phyloP scores from a whole-genome alignment of 2,329 filamentous ascomycete species.

The Curvularia lunata region DNA sequence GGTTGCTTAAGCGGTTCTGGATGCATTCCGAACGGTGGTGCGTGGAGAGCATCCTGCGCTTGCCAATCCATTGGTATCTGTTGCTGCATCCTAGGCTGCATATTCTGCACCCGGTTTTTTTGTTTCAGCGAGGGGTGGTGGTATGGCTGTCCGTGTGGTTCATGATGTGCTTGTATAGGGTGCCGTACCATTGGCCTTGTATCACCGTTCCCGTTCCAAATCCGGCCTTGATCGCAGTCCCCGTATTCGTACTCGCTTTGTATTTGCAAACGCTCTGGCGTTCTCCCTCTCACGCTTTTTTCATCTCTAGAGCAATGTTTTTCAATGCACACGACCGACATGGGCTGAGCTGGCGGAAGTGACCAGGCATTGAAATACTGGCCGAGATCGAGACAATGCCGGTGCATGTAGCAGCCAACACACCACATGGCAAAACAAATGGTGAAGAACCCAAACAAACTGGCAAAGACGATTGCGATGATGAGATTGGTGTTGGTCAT shows the following conservation, averaged over 20 bases:
- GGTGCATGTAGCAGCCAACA: slow-evolving; percentile 26
- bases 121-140: slow-evolving; percentile 2
- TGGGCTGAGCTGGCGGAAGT: not conserved
- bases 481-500: slow-evolving; percentile 27
- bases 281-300: slow-evolving; percentile 9
- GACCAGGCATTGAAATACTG: slow-evolving; percentile 23
- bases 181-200: slow-evolving; percentile 6
- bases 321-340: slow-evolving; percentile 5
- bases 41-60: slow-evolving; percentile 1
- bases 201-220: not conserved
- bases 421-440: slow-evolving; percentile 29
- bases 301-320: slow-evolving; percentile 8
- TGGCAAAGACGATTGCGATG: slow-evolving; percentile 27
- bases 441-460: slow-evolving; percentile 28
- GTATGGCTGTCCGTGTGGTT: slow-evolving; percentile 1
- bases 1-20: not conserved
- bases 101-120: not conserved
- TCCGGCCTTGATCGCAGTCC: not conserved
- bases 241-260: slow-evolving; percentile 1
- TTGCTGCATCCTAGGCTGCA: not conserved
- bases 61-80: slow-evolving; percentile 5
- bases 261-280: slow-evolving; percentile 1
- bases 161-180: slow-evolving; percentile 5
- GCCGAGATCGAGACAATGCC: slow-evolving; percentile 23
- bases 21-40: slow-evolving; percentile 2